Evolutionary conservation across 257 asterid species (phyloP).

Genomic region (Fraxinus cuspidata): DNA sequence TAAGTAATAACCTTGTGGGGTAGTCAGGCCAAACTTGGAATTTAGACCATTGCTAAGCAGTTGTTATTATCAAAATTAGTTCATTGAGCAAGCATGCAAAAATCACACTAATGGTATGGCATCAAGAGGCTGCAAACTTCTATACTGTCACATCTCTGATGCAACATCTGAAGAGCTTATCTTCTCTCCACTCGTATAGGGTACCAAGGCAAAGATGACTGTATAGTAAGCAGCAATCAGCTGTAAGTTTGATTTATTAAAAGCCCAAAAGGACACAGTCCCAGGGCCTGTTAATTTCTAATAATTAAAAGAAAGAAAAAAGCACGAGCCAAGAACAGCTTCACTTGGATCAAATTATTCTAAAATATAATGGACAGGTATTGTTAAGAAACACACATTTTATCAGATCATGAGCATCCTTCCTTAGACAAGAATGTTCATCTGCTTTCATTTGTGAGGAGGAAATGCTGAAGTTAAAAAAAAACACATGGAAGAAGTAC

Average conservation of each 20-base stretch:
- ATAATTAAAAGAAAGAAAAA: not conserved
- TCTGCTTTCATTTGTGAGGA: constrained; percentile 4
- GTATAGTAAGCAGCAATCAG: not conserved
- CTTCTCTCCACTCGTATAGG: not conserved
- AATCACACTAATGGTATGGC: not conserved
- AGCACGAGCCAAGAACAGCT: not conserved
- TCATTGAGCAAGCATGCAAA: not conserved
- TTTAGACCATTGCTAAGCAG: not conserved
- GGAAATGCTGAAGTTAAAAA: not conserved
- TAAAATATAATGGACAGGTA: not conserved
- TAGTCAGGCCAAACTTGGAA: not conserved
- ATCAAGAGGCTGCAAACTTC: not conserved
- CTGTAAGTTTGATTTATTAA: not conserved
- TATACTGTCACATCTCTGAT: not conserved
- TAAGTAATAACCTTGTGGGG: not conserved
- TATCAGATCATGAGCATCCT: not conserved
- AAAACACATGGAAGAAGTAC: not conserved
- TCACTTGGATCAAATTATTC: not conserved
- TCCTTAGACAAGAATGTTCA: not conserved
- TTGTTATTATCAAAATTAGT: not conserved
- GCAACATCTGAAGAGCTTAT: not conserved
- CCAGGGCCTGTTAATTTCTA: not conserved
- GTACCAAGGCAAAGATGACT: not conserved
- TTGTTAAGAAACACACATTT: not conserved
- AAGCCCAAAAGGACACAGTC: not conserved